A percentile compares a stretch with the other conserved stretches of the same genome.
These are phyloP conservation scores for Ramaria rubella DNA, from an alignment of 768 basidiomycete species.

Conservation along the genomic window DNA sequence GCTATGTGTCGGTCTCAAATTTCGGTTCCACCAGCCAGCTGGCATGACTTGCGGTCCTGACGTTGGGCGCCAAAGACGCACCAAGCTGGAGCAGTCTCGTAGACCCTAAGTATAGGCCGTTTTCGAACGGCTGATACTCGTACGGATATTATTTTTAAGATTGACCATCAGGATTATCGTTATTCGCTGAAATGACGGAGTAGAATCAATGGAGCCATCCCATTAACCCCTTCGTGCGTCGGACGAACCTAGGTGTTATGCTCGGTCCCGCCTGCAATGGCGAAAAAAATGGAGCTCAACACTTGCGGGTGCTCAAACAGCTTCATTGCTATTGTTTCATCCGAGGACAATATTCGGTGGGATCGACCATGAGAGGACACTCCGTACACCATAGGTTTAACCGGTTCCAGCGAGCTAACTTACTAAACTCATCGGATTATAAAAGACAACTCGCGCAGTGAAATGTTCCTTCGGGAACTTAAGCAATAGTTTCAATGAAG, in stretches of 20 bases:
- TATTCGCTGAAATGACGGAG: constrained; percentile 10
- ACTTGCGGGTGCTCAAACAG: background rate
- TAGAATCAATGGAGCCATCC: too few species aligned
- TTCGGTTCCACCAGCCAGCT: too few species aligned
- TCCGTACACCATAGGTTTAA: background rate
- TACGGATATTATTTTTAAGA: too few species aligned
- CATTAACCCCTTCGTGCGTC: too few species aligned
- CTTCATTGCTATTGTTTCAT: background rate
- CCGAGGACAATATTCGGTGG: background rate
- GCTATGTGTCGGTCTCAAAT: too few species aligned
- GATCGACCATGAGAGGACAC: background rate
- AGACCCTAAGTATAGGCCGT: too few species aligned
- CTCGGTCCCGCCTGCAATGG: background rate
- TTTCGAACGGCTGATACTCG: background rate
- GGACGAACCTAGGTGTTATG: constrained; percentile 4
- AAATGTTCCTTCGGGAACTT: background rate
- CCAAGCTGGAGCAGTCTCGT: too few species aligned
- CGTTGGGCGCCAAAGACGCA: too few species aligned
- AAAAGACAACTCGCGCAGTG: background rate
- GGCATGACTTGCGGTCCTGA: too few species aligned
- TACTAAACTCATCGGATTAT: background rate
- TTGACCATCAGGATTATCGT: too few species aligned
- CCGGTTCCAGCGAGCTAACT: background rate
- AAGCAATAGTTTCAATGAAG: background rate
- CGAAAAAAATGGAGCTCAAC: background rate